Base-by-base conservation (phyloP, 2,329 filamentous ascomycete species). In the Xylariaceae sp. region DNA sequence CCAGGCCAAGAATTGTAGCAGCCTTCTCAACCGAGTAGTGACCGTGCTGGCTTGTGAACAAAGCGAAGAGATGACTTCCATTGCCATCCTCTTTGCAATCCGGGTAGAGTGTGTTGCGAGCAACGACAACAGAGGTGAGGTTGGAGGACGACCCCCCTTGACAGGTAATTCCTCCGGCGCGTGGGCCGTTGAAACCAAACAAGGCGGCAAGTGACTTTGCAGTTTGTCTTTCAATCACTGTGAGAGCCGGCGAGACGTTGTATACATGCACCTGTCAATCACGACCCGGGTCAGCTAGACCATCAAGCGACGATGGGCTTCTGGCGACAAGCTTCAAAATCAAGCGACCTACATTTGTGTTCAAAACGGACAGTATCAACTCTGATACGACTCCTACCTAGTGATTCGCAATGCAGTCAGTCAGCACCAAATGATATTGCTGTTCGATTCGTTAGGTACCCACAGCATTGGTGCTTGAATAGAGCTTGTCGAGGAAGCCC, bases 11-110 rank as follows among this genome's bases (percentile, higher is more conserved):
- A 64, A 92, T 87, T 65, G 92, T 86, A n/a, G 91, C 91, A 2
- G 90, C 91, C 72, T 97, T 97, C 63, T 96, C 90, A 22, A 97
- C 82, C 5, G 86, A 91, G 74, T 97, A 99, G 75, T 97, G 94
- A 0, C 92, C 91, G 67, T 97, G 90, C 1, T 79, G 83, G 58
- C 85, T 89, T 2, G 92, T 96, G 72, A 97, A 96, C 47, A 96
- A 71, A 17, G 90, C 86, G 61, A 96, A 92, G 17, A 78, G 75
- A 54, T 75, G 69, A 4, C 66, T 64, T 1, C 75, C 78, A 63
- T 90, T 90, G 14, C 94, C 94, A 1, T 78, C 67, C 0, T 72
- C 73, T 68, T 95, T 96, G 45, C 86, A 90, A 10, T 81, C 75
- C 0, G 92, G 91, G 65, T 83, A 96, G 2, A 96, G 76, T 0